phyloP scores from a whole-genome alignment of 768 basidiomycete species.

The Auricularia heimuer region DNA sequence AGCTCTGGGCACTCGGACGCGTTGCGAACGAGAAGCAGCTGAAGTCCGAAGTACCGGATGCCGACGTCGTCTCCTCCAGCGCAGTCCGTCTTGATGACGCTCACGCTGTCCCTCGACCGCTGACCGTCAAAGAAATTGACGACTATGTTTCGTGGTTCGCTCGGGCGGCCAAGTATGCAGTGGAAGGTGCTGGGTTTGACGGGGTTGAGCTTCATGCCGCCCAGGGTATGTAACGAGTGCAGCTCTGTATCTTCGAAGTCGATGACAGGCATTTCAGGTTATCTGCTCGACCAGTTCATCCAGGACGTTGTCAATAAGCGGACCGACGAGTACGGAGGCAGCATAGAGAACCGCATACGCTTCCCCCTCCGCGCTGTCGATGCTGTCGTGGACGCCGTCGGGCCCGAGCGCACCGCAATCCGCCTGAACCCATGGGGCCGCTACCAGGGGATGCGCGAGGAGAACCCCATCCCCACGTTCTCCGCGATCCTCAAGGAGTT shows the following conservation, averaged over 20 bases:
- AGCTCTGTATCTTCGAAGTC: not conserved
- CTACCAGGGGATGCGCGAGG: not conserved
- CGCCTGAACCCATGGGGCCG: constrained; percentile 38
- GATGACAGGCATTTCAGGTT: constrained; percentile 20
- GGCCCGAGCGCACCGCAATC: constrained; percentile 41
- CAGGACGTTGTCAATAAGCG: constrained; percentile 46
- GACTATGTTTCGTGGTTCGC: constrained; percentile 21
- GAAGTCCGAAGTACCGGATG: not conserved
- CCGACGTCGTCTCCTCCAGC: not conserved
- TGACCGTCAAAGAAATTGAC: constrained; percentile 22
- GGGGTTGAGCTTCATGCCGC: constrained; percentile 29
- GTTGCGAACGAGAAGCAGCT: constrained; percentile 16
- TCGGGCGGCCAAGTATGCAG: constrained; percentile 27
- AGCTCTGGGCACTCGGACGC: constrained; percentile 51
- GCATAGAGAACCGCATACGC: constrained; percentile 45
- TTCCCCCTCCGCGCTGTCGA: constrained; percentile 48
- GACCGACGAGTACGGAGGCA: constrained; percentile 61
- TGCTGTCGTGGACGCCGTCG: constrained; percentile 42
- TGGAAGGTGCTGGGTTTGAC: constrained; percentile 36
- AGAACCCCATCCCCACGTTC: constrained; percentile 6
- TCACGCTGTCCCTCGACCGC: not conserved
- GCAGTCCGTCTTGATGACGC: not conserved
- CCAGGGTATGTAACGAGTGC: constrained; percentile 3
- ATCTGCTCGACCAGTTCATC: constrained; percentile 52
- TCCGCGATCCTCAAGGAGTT: constrained; percentile 11